Conservation (phyloP, 371 early-diverging fungal genomes). For the Mortierella sp. region DNA sequence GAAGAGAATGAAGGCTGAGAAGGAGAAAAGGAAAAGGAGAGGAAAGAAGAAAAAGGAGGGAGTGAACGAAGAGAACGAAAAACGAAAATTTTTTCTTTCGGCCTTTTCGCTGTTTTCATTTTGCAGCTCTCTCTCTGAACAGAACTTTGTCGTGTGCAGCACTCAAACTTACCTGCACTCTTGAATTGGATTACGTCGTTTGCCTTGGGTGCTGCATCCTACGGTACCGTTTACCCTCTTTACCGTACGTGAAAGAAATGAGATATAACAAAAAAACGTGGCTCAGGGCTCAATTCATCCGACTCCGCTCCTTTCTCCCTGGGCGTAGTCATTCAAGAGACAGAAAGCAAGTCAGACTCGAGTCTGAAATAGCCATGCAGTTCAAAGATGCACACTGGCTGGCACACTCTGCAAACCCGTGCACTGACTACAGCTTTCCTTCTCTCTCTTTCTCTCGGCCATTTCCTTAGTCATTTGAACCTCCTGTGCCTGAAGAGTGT, state of each 20-base stretch:
- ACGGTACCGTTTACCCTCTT: neutral
- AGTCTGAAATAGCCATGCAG: neutral
- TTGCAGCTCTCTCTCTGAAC: too few species aligned
- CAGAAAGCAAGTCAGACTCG: neutral
- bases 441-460: too few species aligned
- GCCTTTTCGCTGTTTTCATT: neutral
- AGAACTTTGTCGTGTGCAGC: neutral
- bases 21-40: neutral
- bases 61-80: neutral
- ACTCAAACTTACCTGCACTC: too few species aligned
- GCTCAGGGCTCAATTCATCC: neutral
- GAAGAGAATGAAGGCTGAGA: neutral
- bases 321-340: neutral
- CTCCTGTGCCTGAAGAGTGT: neutral
- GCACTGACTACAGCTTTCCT: neutral
- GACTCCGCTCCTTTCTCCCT: neutral
- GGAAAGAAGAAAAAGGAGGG: neutral
- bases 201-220: too few species aligned
- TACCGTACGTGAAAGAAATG: neutral
- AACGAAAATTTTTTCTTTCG: neutral
- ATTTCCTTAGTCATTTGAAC: neutral
- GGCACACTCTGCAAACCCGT: neutral
- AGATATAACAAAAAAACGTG: neutral
- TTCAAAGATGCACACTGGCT: too few species aligned
- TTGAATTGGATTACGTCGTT: too few species aligned